Evolutionary conservation across 2,329 filamentous ascomycete genomes (phyloP), one percentile per base, ranked within the genome.

Genomic region (Nemania sp.): DNA sequence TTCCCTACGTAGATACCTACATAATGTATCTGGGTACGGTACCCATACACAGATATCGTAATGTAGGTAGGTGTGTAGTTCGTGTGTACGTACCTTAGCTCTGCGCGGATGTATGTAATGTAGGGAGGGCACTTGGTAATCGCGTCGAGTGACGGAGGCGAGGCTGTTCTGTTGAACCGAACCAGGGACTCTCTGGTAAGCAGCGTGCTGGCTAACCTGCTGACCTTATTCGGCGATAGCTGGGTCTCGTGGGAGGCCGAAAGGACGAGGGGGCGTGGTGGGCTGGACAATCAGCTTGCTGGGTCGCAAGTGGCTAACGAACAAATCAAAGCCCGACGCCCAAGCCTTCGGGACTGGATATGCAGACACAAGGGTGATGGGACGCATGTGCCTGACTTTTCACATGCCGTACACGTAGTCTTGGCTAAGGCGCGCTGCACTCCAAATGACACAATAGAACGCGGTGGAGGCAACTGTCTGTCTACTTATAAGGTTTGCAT

Each of bases 321-420:
- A 64, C 67, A 64, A 69, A 69, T 70, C 64, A 67, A 35, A 29
- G 62, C 41, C 41, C 51, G 32, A 65, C 43, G 41, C 67, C 67
- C 70, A 67, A 66, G 64, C 67, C 65, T 70, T 68, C 67, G 70
- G 70, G 67, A 71, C 70, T 66, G 64, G 49, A 52, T 53, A 64
- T 66, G 64, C 64, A 68, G 55, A 66, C 43, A 63, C 62, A 65
- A 66, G 68, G 62, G 41, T 66, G 59, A 62, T 59, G 43, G 45
- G 45, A 35, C 58, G 61, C 60, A 64, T 64, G 60, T 60, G 57
- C 47, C 62, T 64, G 51, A 26, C 57, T 52, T 56, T 56, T 35
- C 35, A 64, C 52, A 51, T 54, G 57, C 49, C 38, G 38, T 41
- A 35, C 43, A 45, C 24, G 52, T 66, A 27, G 45, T 49, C 53